Conservation (phyloP, 2,329 filamentous ascomycete species). For the Elsinoe batatas region DNA sequence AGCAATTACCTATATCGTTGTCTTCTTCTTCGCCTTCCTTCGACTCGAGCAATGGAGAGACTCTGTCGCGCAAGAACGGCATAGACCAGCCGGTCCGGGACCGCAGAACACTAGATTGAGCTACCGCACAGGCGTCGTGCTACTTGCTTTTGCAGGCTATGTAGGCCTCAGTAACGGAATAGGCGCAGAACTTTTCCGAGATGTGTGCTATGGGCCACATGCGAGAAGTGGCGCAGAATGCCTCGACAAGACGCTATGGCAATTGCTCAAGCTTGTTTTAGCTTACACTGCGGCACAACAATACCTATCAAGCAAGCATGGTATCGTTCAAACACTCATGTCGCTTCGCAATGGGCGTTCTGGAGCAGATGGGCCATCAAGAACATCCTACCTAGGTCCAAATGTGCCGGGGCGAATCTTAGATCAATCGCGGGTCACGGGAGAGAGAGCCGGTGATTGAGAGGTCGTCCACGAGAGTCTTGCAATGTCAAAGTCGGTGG, state of each 20-base stretch:
- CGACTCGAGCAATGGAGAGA: neutral
- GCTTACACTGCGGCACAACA: neutral
- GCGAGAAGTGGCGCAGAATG: neutral
- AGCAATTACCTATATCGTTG: neutral
- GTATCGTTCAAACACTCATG: neutral
- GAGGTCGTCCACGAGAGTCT: too few relatives aligned
- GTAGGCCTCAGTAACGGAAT: neutral
- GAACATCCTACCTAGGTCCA: too few relatives aligned
- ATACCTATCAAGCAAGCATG: neutral
- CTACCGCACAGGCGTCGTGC: neutral
- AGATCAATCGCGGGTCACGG: too few relatives aligned
- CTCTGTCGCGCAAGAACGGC: neutral
- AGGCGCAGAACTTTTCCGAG: neutral
- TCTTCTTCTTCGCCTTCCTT: neutral
- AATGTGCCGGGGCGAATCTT: too few relatives aligned
- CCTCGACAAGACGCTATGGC: neutral
- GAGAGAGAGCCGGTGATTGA: too few relatives aligned
- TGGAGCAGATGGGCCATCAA: too few relatives aligned
- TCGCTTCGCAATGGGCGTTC: too few relatives aligned
- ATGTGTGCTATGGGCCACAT: neutral
- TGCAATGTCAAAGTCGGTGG: too few relatives aligned
- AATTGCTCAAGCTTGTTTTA: neutral
- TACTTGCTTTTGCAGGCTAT: neutral
- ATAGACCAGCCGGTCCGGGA: neutral
- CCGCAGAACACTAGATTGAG: neutral